Conservation (phyloP, 2,329 filamentous ascomycete species). For the Acephala macrosclerotiorum region DNA sequence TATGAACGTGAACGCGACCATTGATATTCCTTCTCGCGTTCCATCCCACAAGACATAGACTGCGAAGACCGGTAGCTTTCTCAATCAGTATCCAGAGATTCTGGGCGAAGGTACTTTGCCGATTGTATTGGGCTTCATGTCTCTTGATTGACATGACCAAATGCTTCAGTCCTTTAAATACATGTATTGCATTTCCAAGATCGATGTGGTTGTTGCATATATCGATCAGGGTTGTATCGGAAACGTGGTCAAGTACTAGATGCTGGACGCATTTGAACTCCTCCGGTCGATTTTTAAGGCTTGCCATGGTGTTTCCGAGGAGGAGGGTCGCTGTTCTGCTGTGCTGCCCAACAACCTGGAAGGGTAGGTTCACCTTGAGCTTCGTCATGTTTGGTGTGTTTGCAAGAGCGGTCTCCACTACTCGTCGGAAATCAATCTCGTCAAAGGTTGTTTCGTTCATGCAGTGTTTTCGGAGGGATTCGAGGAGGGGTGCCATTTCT, state of each 20-base stretch:
- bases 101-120: conserved; percentile 50
- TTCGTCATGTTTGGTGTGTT: conserved; percentile 53
- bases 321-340: conserved; percentile 57
- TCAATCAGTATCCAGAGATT: conserved; percentile 59
- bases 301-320: conserved; percentile 60
- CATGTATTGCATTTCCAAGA: conserved; percentile 55
- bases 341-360: conserved; percentile 55
- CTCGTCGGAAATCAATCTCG: conserved; percentile 53
- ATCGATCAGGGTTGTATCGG: conserved; percentile 54
- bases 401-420: conserved; percentile 52
- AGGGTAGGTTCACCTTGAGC: conserved; percentile 59
- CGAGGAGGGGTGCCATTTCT: conserved; percentile 54
- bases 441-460: conserved; percentile 58
- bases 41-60: conserved; percentile 56
- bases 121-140: conserved; percentile 48
- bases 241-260: conserved; percentile 58
- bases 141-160: conserved; percentile 56
- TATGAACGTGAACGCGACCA: conserved; percentile 31
- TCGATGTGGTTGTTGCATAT: conserved; percentile 61
- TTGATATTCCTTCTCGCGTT: conserved; percentile 37
- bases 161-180: conserved; percentile 52
- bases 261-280: conserved; percentile 53
- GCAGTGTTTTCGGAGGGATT: conserved; percentile 54
- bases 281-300: conserved; percentile 53
- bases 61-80: conserved; percentile 53